Conservation (phyloP, 805 yeast genomes). For the Jamesozyma lodderae region DNA sequence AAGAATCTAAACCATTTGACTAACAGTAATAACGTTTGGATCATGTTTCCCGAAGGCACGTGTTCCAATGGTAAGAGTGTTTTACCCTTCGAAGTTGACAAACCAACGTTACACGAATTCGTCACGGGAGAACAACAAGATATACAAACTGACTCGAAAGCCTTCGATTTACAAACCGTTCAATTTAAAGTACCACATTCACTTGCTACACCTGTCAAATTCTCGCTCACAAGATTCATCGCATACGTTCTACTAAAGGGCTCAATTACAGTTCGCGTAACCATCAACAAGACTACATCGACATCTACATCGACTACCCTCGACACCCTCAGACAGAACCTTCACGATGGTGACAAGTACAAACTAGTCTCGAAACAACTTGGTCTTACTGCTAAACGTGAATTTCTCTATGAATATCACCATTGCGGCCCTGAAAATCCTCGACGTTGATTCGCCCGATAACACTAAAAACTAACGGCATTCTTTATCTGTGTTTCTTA, state of each 20-base stretch:
- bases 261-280: too few species aligned
- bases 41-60: constrained; percentile 70
- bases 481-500: too few species aligned
- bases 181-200: constrained; percentile 26
- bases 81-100: constrained; percentile 42
- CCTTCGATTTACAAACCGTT: constrained; percentile 15
- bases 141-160: background rate
- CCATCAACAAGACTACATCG: too few species aligned
- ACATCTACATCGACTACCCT: too few species aligned
- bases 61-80: constrained; percentile 76
- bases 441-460: too few species aligned
- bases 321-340: constrained; percentile 21
- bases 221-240: constrained; percentile 1
- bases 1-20: constrained; percentile 9
- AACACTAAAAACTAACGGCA: too few species aligned
- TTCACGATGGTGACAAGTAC: constrained; percentile 41
- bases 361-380: constrained; percentile 41
- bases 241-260: background rate
- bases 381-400: constrained; percentile 34
- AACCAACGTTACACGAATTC: constrained; percentile 15
- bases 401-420: constrained; percentile 30
- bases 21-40: constrained; percentile 32
- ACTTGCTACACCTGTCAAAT: constrained; percentile 28
- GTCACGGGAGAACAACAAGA: constrained; percentile 7
- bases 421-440: too few species aligned